Base-by-base conservation (phyloP, 768 basidiomycete species). In the Lepiota subincarnata region DNA sequence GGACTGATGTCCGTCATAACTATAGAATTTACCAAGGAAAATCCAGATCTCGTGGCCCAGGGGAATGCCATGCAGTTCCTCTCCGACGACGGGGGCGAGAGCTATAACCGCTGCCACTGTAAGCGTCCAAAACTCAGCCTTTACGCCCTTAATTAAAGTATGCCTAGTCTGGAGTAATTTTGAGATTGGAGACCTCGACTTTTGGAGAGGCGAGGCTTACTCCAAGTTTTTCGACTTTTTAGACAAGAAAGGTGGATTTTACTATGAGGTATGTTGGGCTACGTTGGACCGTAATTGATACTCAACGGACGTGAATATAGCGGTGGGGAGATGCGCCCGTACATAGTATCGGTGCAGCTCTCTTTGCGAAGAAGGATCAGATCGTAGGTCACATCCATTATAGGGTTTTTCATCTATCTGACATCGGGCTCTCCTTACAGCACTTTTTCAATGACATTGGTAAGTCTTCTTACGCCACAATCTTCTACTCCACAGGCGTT, bases 381-480 rank as follows among this genome's bases (percentile, higher is more conserved):
- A 84, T 98, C 39, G 76, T 77, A 59, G 56, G 72, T 62, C 8
- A n/a, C n/a, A 19, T 46, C 16, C 14, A 14, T 11, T 19, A 26
- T 13, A 24, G 19, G 3, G 11, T 35, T 37, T 14, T 13, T 51
- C 14, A 8, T 7, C 37, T 45, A 18, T 38, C 40, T 20, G 7
- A 44, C 43, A 57, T 18, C 56, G 26, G n/a, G 49, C 47, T 24
- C 6, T 37, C 50, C 16, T 20, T 52, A 24, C 42, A 78, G 72
- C 91, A 97, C 68, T 98, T 92, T 74, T 98, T 98, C 77, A 81
- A 87, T 58, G 93, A 98, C 63, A 91, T 98, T 47, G 95, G 84
- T 64, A 48, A 34, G 53, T 36, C 6, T 47, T 11, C 13, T 3
- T 18, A 14, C 8, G 38, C 4, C 6, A 26, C 41, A 12, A n/a